phyloP scores from a whole-genome alignment of 192 early-diverging fungal species.

The Coemansia sp. region DNA sequence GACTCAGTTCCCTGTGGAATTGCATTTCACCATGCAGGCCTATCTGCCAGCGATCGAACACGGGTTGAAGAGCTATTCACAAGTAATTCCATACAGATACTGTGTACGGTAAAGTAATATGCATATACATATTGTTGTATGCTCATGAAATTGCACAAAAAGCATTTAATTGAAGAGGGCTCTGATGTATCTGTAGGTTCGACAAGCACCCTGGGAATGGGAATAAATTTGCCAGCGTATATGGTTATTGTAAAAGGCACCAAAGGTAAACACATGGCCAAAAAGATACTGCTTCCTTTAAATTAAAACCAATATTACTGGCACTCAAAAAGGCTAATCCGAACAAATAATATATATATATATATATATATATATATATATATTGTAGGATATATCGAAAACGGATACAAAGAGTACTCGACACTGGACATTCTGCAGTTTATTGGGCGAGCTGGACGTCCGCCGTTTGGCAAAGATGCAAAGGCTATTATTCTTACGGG shows the following conservation, averaged over 20 bases:
- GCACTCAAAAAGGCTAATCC: too few relatives aligned
- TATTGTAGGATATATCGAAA: constrained; percentile 43
- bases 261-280: constrained; percentile 18
- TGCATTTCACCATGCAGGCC: constrained; percentile 70
- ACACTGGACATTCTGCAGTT: constrained; percentile 71
- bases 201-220: constrained; percentile 75
- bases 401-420: constrained; percentile 56
- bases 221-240: constrained; percentile 75
- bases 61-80: constrained; percentile 61
- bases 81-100: constrained; percentile 51
- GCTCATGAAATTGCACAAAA: neutral
- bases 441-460: constrained; percentile 73
- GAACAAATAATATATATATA: neutral
- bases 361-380: neutral
- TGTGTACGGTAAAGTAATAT: constrained; percentile 52
- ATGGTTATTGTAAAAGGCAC: constrained; percentile 74
- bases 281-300: neutral
- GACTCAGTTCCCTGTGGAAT: constrained; percentile 61
- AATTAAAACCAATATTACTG: too few relatives aligned
- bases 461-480: constrained; percentile 69
- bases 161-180: too few relatives aligned
- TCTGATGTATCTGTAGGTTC: constrained; percentile 47
- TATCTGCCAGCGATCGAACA: constrained; percentile 40
- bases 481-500: constrained; percentile 68
- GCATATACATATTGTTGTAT: neutral